phyloP scores from a whole-genome alignment of 164 flowering plant genomes.

The Vitis rotundifolia region DNA sequence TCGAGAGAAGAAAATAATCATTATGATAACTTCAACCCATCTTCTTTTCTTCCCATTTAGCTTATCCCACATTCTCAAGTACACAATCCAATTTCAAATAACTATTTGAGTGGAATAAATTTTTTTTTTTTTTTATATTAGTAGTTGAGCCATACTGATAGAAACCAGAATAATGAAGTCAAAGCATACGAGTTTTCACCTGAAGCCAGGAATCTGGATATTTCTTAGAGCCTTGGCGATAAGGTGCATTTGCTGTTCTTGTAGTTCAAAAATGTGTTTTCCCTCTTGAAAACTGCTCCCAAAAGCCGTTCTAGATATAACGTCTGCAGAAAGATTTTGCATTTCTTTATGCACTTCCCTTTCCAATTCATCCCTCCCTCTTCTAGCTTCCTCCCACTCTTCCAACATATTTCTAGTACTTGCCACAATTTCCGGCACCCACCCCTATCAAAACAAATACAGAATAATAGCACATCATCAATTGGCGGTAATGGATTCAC shows the following conservation, averaged over 20 bases:
- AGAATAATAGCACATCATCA: no score
- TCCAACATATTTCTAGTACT: conserved; percentile 7
- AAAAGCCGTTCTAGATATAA: conserved; percentile 62
- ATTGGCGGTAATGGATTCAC: no score
- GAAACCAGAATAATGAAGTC: no score
- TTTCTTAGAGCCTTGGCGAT: conserved; percentile 39
- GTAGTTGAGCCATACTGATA: no score
- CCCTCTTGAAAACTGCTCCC: conserved; percentile 61
- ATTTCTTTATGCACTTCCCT: conserved; percentile 47
- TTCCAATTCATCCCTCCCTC: conserved; percentile 29
- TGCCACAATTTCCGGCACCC: conserved; percentile 15
- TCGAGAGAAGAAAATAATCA: no score
- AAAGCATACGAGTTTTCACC: conserved; percentile 21
- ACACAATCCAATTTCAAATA: no score
- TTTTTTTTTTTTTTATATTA: no score
- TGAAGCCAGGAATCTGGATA: conserved; percentile 61
- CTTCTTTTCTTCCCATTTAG: no score
- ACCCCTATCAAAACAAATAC: conserved; percentile 5
- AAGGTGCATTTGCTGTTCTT: conserved; percentile 43
- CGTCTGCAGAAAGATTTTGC: conserved; percentile 42
- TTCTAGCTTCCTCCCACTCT: conserved; percentile 14
- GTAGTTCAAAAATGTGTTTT: conserved; percentile 50
- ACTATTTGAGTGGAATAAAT: no score
- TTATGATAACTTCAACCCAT: no score
- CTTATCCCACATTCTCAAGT: no score